Percentiles rank a stretch among this genome's conserved stretches.
These are phyloP conservation scores for Fusarium proliferatum DNA, from an alignment of 2,329 filamentous ascomycete species.

Conservation along the genomic window DNA sequence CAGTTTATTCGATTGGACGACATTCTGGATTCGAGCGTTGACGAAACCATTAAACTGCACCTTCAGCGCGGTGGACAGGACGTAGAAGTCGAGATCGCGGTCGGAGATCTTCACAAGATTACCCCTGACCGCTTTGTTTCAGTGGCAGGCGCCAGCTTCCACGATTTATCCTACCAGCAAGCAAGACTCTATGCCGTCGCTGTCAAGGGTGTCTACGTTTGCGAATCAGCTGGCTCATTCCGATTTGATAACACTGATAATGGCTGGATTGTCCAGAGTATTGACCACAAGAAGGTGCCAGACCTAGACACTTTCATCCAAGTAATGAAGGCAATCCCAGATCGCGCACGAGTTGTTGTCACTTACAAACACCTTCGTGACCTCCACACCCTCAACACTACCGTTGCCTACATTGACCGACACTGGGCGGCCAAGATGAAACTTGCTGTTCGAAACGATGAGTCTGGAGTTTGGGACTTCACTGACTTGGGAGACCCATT, in stretches of 20 bases:
- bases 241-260: slow-evolving; percentile 90
- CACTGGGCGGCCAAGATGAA: slow-evolving; percentile 98
- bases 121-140: slow-evolving; percentile 96
- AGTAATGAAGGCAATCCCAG: slow-evolving; percentile 88
- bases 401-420: slow-evolving; percentile 90
- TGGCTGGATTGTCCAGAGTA: slow-evolving; percentile 92
- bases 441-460: slow-evolving; percentile 89
- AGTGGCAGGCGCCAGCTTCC: slow-evolving; percentile 93
- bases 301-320: slow-evolving; percentile 90
- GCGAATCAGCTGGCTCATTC: slow-evolving; percentile 94
- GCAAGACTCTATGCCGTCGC: slow-evolving; percentile 95
- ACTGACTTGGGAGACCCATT: slow-evolving; percentile 84
- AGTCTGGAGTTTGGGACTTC: slow-evolving; percentile 94
- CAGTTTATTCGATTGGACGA: slow-evolving; percentile 93
- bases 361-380: slow-evolving; percentile 97
- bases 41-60: slow-evolving; percentile 78
- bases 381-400: slow-evolving; percentile 92
- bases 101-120: slow-evolving; percentile 92
- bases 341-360: slow-evolving; percentile 85
- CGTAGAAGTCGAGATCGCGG: slow-evolving; percentile 83
- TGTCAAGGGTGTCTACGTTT: slow-evolving; percentile 92
- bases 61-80: slow-evolving; percentile 91
- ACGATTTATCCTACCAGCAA: slow-evolving; percentile 96
- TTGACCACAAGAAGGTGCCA: slow-evolving; percentile 91
- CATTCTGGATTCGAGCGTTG: slow-evolving; percentile 89